Percentiles rank a stretch among this genome's conserved stretches.
phyloP scores from a whole-genome alignment of 495 filamentous ascomycete genomes.

The Friedmanniomyces simplex region DNA sequence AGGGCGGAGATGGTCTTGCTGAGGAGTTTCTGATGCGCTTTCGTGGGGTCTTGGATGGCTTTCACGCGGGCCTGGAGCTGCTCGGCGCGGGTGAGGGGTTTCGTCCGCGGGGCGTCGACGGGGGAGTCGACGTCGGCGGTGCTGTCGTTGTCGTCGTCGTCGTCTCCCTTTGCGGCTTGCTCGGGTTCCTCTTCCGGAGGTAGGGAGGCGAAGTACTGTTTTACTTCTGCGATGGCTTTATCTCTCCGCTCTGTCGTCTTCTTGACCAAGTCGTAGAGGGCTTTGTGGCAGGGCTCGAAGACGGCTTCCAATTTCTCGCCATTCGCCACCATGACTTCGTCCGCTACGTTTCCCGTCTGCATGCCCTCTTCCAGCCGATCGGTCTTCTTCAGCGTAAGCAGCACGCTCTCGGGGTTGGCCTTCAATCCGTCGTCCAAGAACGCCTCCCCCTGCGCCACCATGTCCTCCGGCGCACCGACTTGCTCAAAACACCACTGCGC shows the following conservation, averaged over 20 bases:
- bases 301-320: conserved; percentile 66
- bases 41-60: conserved; percentile 57
- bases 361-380: conserved; percentile 58
- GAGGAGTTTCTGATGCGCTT: conserved; percentile 58
- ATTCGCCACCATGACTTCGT: conserved; percentile 29
- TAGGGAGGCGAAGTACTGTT: conserved; percentile 42
- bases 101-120: conserved; percentile 30
- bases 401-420: conserved; percentile 86
- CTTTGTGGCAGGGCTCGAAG: conserved; percentile 72
- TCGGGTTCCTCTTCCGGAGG: conserved; percentile 20
- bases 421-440: conserved; percentile 72
- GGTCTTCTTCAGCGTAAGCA: conserved; percentile 78
- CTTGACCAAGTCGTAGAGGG: conserved; percentile 68
- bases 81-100: conserved; percentile 29
- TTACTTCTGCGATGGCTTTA: conserved; percentile 57
- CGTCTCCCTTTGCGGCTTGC: conserved; percentile 20
- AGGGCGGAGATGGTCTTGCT: conserved; percentile 74
- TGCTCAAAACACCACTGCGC: conserved; percentile 87
- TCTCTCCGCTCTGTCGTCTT: conserved; percentile 63
- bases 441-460: conserved; percentile 43
- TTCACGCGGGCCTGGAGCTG: conserved; percentile 46
- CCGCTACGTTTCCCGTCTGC: neutral
- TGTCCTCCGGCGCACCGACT: conserved; percentile 46
- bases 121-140: conserved; percentile 44
- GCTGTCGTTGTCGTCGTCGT: conserved; percentile 51